A percentile compares a stretch with the other conserved stretches of the same genome.
Evolutionary conservation across 1,284 basidiomycete species (phyloP).

Genomic region (Ceratobasidium sp.): DNA sequence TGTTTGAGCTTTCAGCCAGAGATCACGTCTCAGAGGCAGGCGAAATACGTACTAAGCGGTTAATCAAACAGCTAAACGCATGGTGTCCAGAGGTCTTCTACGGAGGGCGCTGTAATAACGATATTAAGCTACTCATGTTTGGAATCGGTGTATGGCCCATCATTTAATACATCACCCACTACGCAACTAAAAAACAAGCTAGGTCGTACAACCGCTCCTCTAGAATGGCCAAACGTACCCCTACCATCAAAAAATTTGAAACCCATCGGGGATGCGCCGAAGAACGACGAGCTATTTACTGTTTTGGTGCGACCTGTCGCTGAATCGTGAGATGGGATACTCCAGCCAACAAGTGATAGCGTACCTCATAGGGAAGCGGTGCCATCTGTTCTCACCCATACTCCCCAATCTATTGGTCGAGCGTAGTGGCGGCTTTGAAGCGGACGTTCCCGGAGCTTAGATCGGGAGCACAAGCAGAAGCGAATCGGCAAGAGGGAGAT

Average conservation of each 20-base stretch:
- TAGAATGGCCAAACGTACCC: constrained; percentile 29
- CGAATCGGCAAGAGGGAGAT: no score
- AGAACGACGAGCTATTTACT: no score
- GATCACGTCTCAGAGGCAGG: constrained; percentile 52
- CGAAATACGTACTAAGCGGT: constrained; percentile 53
- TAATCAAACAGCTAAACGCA: constrained; percentile 53
- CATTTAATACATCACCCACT: constrained; percentile 51
- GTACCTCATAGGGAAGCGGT: constrained; percentile 30
- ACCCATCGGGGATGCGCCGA: not conserved
- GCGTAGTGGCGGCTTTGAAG: not conserved
- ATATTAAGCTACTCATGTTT: constrained; percentile 52
- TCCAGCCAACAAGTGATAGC: constrained; percentile 37
- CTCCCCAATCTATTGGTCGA: not conserved
- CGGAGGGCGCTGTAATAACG: constrained; percentile 55
- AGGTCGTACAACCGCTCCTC: constrained; percentile 51
- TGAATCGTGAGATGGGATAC: constrained; percentile 43
- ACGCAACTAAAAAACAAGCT: constrained; percentile 53
- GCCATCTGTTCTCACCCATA: not conserved
- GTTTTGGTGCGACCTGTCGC: constrained; percentile 19
- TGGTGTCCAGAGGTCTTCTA: constrained; percentile 54
- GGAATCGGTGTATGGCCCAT: no score
- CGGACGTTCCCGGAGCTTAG: not conserved
- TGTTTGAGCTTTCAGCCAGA: constrained; percentile 52
- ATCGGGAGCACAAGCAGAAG: not conserved
- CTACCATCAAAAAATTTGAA: not conserved